These are phyloP conservation scores for Calophaca sinica DNA, from an alignment of 306 rosid species.

Conservation along the genomic window DNA sequence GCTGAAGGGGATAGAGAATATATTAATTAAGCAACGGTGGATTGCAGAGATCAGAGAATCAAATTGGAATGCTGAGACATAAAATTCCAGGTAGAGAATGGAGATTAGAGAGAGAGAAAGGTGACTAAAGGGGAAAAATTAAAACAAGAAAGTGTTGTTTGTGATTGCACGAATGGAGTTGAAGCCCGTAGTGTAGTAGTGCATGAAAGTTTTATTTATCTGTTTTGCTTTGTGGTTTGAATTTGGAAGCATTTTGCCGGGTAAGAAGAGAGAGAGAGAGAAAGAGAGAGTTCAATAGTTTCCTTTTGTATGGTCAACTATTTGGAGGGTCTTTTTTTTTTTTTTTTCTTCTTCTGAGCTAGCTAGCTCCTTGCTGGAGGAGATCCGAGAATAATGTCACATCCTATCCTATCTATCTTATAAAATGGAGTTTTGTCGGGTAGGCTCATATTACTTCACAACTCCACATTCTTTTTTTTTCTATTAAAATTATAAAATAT, in stretches of 20 bases:
- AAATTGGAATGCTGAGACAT: not conserved
- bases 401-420: too few relatives aligned
- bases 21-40: conserved; percentile 60
- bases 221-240: conserved; percentile 23
- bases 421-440: too few relatives aligned
- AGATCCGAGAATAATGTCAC: too few relatives aligned
- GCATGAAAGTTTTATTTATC: not conserved
- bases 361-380: too few relatives aligned
- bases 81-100: conserved; percentile 17
- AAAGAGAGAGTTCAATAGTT: not conserved
- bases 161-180: too few relatives aligned
- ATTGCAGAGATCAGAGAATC: conserved; percentile 57
- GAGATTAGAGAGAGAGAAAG: not conserved
- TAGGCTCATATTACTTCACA: too few relatives aligned
- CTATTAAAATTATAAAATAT: too few relatives aligned
- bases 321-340: not conserved
- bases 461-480: too few relatives aligned
- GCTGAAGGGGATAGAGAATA: conserved; percentile 56
- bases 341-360: too few relatives aligned
- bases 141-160: too few relatives aligned
- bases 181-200: too few relatives aligned
- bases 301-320: conserved; percentile 33
- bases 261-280: not conserved
- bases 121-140: too few relatives aligned
- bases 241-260: conserved; percentile 45